A percentile compares a stretch with the other conserved stretches of the same genome.
phyloP scores from a whole-genome alignment of 495 filamentous ascomycete species.

The Penicilliopsis zonata region DNA sequence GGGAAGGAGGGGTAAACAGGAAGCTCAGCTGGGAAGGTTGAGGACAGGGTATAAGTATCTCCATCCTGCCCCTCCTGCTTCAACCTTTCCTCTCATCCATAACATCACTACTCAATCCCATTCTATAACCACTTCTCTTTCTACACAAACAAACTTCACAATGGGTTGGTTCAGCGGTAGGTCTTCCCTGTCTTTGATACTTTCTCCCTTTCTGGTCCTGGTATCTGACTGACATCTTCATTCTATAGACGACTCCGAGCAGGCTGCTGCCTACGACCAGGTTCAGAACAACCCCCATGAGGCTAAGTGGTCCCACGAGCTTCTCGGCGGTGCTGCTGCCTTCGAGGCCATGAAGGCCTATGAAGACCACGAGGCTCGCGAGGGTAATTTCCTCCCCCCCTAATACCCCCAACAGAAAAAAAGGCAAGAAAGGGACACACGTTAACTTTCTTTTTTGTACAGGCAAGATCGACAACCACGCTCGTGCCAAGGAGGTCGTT shows the following conservation, averaged over 20 bases:
- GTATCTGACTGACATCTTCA: not conserved
- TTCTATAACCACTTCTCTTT: not conserved
- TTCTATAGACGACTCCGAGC: constrained; percentile 12
- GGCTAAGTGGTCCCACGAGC: constrained; percentile 50
- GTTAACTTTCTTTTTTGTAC: constrained; percentile 1
- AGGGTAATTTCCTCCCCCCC: constrained; percentile 34
- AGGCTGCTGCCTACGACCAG: constrained; percentile 33
- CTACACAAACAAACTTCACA: constrained; percentile 6
- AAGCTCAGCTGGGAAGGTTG: too few relatives aligned
- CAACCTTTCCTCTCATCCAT: not conserved
- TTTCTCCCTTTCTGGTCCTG: not conserved
- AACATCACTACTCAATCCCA: not conserved
- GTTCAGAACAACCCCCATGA: constrained; percentile 38
- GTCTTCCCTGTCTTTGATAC: not conserved
- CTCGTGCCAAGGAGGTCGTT: constrained; percentile 59
- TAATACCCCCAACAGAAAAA: too few relatives aligned
- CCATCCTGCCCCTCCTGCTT: not conserved
- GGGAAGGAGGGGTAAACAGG: too few relatives aligned
- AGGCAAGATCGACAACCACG: constrained; percentile 54
- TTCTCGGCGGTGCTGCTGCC: constrained; percentile 57
- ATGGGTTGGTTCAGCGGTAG: constrained; percentile 17
- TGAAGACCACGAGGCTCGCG: constrained; percentile 48
- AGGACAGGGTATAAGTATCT: constrained; percentile 1
- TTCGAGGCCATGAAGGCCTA: constrained; percentile 65
- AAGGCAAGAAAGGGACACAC: too few relatives aligned